Evolutionary conservation across 345 rosid genomes (phyloP), one percentile per base, ranked within the genome.

Genomic region (Eucalyptus melliodora): DNA sequence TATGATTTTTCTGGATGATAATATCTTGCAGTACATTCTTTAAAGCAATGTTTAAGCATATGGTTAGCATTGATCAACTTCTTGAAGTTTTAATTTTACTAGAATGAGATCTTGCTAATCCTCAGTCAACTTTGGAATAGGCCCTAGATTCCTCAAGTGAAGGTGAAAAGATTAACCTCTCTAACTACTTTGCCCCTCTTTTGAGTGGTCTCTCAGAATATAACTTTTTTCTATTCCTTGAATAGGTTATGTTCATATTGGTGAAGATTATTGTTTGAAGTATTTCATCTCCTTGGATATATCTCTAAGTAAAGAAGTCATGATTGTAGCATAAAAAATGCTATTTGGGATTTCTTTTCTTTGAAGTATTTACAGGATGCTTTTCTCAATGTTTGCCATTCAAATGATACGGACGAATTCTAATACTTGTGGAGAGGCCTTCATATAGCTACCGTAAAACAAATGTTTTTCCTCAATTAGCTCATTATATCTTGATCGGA

Each of bases 201-300:
- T 89, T 97, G 53, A 92, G 90, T 90, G 99, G 98, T 31, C 94
- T 98, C 90, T 92, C 96, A 60, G 93, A 94, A 94, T 97, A 98
- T 97, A 93, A 94, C 31, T 31, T 49, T 49, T 49, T 37, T 44
- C 19, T 85, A 72, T 50, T 59, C 47, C 80, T 67, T 37, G 47
- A 30, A 7, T 23, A 17, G 21, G 37, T 21, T n/a, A 44, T n/a
- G 50, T 47, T 53, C 62, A 4, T 49, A 21, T 60, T 16, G 85
- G 31, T 85, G 60, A 30, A 83, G 55, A 65, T 40, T 16, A 11
- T 47, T 56, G 47, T 34, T 47, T 87, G 8, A 51, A 34, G 55
- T 45, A 85, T 44, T n/a, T 45, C 27, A 85, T 50, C 56, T 67
- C 42, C 80, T 31, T 40, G 3, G 80, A 31, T 2, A n/a, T 67